Evolutionary conservation across 2,329 filamentous ascomycete genomes (phyloP).

Genomic region (Zasmidium citrigriseum): DNA sequence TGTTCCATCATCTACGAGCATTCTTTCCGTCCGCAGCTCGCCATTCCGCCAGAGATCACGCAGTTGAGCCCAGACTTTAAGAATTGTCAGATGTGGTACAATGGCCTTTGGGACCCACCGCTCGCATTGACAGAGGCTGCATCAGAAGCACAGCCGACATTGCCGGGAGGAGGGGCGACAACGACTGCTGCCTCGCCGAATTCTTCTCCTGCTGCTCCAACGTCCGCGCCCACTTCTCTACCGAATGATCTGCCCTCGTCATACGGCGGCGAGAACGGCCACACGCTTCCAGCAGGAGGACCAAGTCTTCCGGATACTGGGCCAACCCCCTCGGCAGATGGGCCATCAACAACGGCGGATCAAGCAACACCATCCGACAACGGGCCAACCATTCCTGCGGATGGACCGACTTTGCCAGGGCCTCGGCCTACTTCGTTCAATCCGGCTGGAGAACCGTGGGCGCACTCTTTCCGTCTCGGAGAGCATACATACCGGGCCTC

Average conservation of each 20-base stretch:
- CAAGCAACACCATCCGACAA: neutral
- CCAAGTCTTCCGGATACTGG: neutral
- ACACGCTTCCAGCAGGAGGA: neutral
- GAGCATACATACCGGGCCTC: slow-evolving; percentile 18
- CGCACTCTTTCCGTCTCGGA: slow-evolving; percentile 13
- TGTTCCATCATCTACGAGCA: slow-evolving; percentile 31
- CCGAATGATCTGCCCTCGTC: slow-evolving; percentile 9
- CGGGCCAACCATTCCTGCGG: neutral
- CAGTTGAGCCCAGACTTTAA: slow-evolving; percentile 27
- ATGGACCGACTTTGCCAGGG: neutral
- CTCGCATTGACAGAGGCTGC: slow-evolving; percentile 22
- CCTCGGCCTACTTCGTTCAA: slow-evolving; percentile 8
- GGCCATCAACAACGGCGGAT: too few relatives aligned
- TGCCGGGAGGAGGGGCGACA: slow-evolving; percentile 8
- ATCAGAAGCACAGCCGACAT: slow-evolving; percentile 17
- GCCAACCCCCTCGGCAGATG: neutral
- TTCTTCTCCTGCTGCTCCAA: slow-evolving; percentile 15
- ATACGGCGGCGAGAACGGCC: neutral
- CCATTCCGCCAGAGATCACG: slow-evolving; percentile 31
- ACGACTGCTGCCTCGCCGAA: slow-evolving; percentile 15
- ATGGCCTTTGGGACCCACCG: slow-evolving; percentile 34
- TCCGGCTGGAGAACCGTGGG: slow-evolving; percentile 19
- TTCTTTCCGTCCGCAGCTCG: slow-evolving; percentile 27
- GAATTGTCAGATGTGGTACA: slow-evolving; percentile 31
- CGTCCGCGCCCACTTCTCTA: slow-evolving; percentile 17